A percentile compares a stretch with the other conserved stretches of the same genome.
phyloP scores from a whole-genome alignment of 2,329 filamentous ascomycete species.

The Ceratocystis ficicola region DNA sequence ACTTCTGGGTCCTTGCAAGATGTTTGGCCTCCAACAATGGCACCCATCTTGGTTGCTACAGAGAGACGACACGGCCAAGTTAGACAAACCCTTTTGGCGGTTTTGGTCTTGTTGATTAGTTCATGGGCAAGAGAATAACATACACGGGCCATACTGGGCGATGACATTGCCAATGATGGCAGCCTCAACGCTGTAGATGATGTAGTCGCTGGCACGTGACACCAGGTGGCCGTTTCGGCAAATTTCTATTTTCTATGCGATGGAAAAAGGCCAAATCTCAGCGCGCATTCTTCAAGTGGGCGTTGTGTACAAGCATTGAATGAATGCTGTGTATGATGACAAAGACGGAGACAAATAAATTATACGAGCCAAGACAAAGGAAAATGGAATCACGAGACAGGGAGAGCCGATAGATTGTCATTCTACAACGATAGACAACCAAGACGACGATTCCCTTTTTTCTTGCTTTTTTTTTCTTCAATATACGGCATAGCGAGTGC shows the following conservation, averaged over 20 bases:
- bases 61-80: background rate
- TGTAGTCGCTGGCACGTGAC: constrained; percentile 92
- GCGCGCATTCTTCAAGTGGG: constrained; percentile 29
- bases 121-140: constrained; percentile 24
- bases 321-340: constrained; percentile 12
- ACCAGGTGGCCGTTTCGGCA: constrained; percentile 90
- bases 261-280: constrained; percentile 46
- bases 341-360: constrained; percentile 23
- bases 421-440: constrained; percentile 24
- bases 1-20: constrained; percentile 98
- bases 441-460: background rate
- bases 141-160: constrained; percentile 84
- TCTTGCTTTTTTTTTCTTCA: background rate
- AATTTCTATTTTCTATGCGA: constrained; percentile 56
- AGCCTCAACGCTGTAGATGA: constrained; percentile 97
- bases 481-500: constrained; percentile 5
- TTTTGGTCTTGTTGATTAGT: constrained; percentile 9
- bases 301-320: background rate
- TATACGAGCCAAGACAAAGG: constrained; percentile 13
- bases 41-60: constrained; percentile 80
- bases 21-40: constrained; percentile 93
- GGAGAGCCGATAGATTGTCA: constrained; percentile 18
- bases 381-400: constrained; percentile 26
- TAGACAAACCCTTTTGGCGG: constrained; percentile 11
- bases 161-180: constrained; percentile 81